Evolutionary conservation across 2,329 filamentous ascomycete genomes (phyloP).

Genomic region (Lachnellula occidentalis): DNA sequence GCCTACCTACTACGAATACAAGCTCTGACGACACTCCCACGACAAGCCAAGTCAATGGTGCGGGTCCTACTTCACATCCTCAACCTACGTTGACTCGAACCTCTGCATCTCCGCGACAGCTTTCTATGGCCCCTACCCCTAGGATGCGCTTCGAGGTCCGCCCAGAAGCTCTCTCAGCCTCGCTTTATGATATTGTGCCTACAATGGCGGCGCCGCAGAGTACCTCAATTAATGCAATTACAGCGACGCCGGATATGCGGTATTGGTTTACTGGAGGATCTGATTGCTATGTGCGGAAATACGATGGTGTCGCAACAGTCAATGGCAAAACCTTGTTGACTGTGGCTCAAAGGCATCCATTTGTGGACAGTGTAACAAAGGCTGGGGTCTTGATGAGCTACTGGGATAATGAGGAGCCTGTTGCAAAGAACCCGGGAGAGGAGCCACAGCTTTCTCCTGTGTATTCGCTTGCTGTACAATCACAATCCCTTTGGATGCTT

Average conservation of each 20-base stretch:
- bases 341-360: conserved; percentile 91
- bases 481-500: conserved; percentile 83
- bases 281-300: conserved; percentile 95
- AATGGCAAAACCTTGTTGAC: conserved; percentile 92
- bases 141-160: conserved; percentile 58
- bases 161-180: conserved; percentile 71
- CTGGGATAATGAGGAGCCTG: conserved; percentile 92
- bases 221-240: conserved; percentile 89
- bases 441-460: conserved; percentile 76
- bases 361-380: conserved; percentile 95
- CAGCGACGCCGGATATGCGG: conserved; percentile 86
- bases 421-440: conserved; percentile 33
- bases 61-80: conserved; percentile 28
- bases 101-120: conserved; percentile 28
- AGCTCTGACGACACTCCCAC: conserved; percentile 26
- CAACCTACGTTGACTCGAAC: conserved; percentile 24
- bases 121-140: conserved; percentile 37
- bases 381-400: conserved; percentile 92
- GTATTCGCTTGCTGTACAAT: conserved; percentile 88
- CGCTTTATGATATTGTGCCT: conserved; percentile 88
- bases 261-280: conserved; percentile 93
- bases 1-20: conserved; percentile 23
- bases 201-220: conserved; percentile 95
- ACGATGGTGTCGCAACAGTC: conserved; percentile 89
- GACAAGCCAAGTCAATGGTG: conserved; percentile 22